Evolutionary conservation across 768 basidiomycete species (phyloP), one percentile per base, ranked within the genome.

Genomic region (Rubroboletus pulcherrimus): DNA sequence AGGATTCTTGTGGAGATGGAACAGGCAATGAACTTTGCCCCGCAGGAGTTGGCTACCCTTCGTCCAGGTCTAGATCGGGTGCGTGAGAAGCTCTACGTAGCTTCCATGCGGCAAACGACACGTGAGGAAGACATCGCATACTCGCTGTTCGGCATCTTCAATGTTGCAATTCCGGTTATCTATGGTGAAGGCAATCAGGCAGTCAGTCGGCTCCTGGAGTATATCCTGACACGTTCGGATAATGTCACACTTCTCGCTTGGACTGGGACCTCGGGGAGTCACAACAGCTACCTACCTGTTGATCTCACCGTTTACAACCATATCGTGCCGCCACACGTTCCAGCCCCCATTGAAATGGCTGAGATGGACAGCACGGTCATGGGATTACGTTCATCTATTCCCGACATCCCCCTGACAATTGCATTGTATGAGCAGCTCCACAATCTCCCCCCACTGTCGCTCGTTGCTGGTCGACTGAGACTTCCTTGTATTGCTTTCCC

Each of bases 1-100:
- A 5, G 8, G 6, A 42, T 59, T 8, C 12, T 53, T 7, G 19
- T 21, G 24, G 58, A 59, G 11, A 59, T 56, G 55, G 12, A 56
- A 21, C 45, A 26, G 3, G 55, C 40, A 0, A 35, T 39, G 7
- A 21, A 17, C 0, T 11, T 56, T 17, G 19, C 41, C 11, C 29
- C 47, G 7, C 5, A 50, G 21, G 26, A 56, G 7, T 14, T 59
- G n/a, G 41, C 26, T 2, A 24, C 5, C 5, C 58, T 60, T 38
- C 44, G 5, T 2, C 59, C 61, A 0, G 59, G 61, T 17, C 12
- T 42, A 14, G 21, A 42, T 3, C 24, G 24, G 21, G 41, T 7
- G 14, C 41, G 24, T 3, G 41, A 42, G 21, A 42, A 42, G 41
- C 41, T 42, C 7, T 42, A 42, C 21, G 14, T 42, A 7, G 41